Percentiles rank a stretch among this genome's conserved stretches.
phyloP scores from a whole-genome alignment of 2,329 filamentous ascomycete genomes.

The Chaetomium strumarium region DNA sequence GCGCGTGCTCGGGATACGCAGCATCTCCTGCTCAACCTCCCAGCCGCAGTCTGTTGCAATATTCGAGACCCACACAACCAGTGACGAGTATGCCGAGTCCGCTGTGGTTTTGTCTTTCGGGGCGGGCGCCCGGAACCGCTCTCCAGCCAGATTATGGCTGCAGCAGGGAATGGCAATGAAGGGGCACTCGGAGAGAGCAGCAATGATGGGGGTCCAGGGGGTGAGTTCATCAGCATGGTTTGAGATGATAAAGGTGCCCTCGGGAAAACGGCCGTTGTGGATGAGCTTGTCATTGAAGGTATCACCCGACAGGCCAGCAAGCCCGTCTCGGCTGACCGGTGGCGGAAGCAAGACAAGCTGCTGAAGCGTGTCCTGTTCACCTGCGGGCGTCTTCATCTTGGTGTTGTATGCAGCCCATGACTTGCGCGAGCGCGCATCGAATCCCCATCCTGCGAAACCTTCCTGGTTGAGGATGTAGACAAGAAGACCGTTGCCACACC shows the following conservation, averaged over 20 bases:
- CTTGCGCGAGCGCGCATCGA: constrained; percentile 80
- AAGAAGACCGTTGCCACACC: constrained; percentile 89
- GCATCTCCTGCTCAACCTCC: constrained; percentile 71
- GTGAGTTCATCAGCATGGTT: constrained; percentile 97
- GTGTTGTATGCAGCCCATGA: constrained; percentile 71
- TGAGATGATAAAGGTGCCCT: constrained; percentile 83
- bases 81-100: constrained; percentile 71
- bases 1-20: constrained; percentile 87
- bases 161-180: constrained; percentile 96
- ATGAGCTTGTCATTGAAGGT: constrained; percentile 26
- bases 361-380: constrained; percentile 33
- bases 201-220: constrained; percentile 88
- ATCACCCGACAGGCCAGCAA: constrained; percentile 17
- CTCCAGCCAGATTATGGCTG: constrained; percentile 77
- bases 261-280: constrained; percentile 61
- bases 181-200: constrained; percentile 65
- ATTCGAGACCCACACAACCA: constrained; percentile 70
- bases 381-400: constrained; percentile 13
- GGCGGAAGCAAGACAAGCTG: constrained; percentile 46
- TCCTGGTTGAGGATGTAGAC: constrained; percentile 76
- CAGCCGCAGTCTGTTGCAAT: constrained; percentile 70
- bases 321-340: constrained; percentile 28
- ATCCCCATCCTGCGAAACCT: constrained; percentile 81
- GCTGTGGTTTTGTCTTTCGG: constrained; percentile 45
- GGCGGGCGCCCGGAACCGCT: constrained; percentile 61